These are phyloP conservation scores for Colletotrichum truncatum DNA, from an alignment of 2,329 filamentous ascomycete species.

Conservation along the genomic window DNA sequence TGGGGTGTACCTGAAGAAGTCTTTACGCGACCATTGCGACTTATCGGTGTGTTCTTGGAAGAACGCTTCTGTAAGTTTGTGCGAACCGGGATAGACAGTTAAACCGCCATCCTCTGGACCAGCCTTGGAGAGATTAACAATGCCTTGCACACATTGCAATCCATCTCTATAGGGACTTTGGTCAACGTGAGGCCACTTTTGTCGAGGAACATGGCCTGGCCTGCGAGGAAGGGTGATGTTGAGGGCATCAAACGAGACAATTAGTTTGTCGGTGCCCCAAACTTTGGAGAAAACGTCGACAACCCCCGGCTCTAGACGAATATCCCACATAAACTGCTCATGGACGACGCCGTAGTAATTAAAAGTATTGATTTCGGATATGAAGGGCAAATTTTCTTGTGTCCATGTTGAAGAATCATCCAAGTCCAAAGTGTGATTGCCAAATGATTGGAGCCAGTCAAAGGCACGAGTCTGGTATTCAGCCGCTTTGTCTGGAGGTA, in stretches of 20 bases:
- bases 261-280: slow-evolving; percentile 49
- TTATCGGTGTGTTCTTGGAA: slow-evolving; percentile 3
- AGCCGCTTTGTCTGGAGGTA: slow-evolving; percentile 49
- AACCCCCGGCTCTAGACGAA: slow-evolving; percentile 46
- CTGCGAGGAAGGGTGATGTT: slow-evolving; percentile 49
- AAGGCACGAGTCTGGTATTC: slow-evolving; percentile 42
- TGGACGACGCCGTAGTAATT: slow-evolving; percentile 43
- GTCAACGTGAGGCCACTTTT: slow-evolving; percentile 41
- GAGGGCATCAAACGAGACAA: slow-evolving; percentile 55
- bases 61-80: slow-evolving; percentile 7
- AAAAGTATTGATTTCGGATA: slow-evolving; percentile 34
- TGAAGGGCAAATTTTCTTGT: slow-evolving; percentile 45
- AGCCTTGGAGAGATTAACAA: slow-evolving; percentile 35
- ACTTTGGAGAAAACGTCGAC: slow-evolving; percentile 50
- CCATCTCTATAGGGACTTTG: slow-evolving; percentile 38
- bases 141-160: slow-evolving; percentile 40
- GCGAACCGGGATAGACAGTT: slow-evolving; percentile 19
- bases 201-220: neutral
- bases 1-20: neutral
- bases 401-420: slow-evolving; percentile 44
- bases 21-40: neutral
- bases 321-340: slow-evolving; percentile 51
- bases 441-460: slow-evolving; percentile 33
- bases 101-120: slow-evolving; percentile 32
- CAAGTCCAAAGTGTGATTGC: slow-evolving; percentile 31